Evolutionary conservation across 1,139 yeast genomes (phyloP).

Genomic region (Kodamaea fungicola): DNA sequence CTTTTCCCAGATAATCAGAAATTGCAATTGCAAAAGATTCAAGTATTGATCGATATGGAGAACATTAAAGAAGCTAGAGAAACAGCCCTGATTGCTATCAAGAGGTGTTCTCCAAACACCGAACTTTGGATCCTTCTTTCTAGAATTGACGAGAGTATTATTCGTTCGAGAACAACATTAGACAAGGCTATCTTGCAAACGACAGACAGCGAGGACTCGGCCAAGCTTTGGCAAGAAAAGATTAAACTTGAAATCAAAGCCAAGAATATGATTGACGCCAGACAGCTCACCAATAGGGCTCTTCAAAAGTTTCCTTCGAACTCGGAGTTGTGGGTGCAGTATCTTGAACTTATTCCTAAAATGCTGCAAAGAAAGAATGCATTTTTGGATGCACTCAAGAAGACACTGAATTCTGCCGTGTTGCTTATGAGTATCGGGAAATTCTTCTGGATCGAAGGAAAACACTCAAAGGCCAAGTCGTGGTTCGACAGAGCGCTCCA

Average conservation of each 20-base stretch:
- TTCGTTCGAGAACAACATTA: slow-evolving; percentile 68
- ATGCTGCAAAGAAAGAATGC: slow-evolving; percentile 59
- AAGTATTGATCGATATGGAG: slow-evolving; percentile 35
- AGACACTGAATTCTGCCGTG: slow-evolving; percentile 57
- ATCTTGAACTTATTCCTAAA: slow-evolving; percentile 49
- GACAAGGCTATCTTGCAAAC: slow-evolving; percentile 59
- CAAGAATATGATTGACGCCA: slow-evolving; percentile 51
- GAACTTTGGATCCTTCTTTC: slow-evolving; percentile 60
- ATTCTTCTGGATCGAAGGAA: slow-evolving; percentile 68
- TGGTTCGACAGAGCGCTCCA: slow-evolving; percentile 73
- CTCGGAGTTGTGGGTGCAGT: slow-evolving; percentile 61
- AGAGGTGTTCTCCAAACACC: slow-evolving; percentile 39
- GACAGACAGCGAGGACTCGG: slow-evolving; percentile 22
- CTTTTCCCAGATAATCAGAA: slow-evolving; percentile 46
- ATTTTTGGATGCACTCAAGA: slow-evolving; percentile 69
- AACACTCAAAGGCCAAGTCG: slow-evolving; percentile 57
- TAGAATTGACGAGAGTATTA: slow-evolving; percentile 45
- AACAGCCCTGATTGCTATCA: slow-evolving; percentile 47
- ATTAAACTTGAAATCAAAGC: slow-evolving; percentile 54
- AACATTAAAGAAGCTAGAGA: slow-evolving; percentile 43
- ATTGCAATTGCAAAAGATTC: slow-evolving; percentile 59
- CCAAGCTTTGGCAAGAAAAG: slow-evolving; percentile 55
- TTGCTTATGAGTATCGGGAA: slow-evolving; percentile 65
- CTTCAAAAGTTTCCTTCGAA: slow-evolving; percentile 58
- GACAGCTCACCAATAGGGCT: slow-evolving; percentile 56